Conservation (phyloP, 768 basidiomycete genomes). For the Termitomyces sp. region DNA sequence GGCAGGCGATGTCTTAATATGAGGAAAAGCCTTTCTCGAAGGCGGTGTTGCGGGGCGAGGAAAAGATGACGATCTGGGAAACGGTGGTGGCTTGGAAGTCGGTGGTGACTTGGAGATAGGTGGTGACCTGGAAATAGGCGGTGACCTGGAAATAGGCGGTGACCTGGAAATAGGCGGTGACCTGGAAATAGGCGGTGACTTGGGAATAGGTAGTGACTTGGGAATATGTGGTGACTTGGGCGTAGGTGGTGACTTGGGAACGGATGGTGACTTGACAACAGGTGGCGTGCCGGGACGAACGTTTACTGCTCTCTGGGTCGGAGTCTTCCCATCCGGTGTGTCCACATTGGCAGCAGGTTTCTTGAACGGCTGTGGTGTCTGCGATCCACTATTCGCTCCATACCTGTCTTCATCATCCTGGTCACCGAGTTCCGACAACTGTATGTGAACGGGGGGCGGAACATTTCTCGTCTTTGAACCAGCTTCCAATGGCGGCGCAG, state of each 20-base stretch:
- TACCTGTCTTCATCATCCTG: not conserved
- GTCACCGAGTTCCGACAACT: not conserved
- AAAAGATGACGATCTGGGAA: not conserved
- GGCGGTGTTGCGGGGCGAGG: not conserved
- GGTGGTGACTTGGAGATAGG: not conserved
- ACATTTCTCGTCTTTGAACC: slow-evolving; percentile 1
- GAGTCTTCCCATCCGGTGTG: not conserved
- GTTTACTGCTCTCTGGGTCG: not conserved
- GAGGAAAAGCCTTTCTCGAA: not conserved
- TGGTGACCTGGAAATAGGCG: not conserved
- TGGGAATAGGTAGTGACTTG: not conserved
- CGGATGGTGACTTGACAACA: not conserved
- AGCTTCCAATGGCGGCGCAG: slow-evolving; percentile 2
- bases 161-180: not conserved
- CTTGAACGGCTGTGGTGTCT: slow-evolving; percentile 11
- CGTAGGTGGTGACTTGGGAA: not conserved
- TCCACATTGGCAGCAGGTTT: slow-evolving; percentile 5
- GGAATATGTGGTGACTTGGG: not conserved
- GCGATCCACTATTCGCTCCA: not conserved
- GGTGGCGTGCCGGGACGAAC: slow-evolving; percentile 1
- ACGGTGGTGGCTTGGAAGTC: too few species aligned
- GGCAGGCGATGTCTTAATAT: not conserved
- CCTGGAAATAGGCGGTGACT: not conserved
- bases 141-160: not conserved
- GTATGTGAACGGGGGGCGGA: slow-evolving; percentile 1